A percentile compares a stretch with the other conserved stretches of the same genome.
Conservation (phyloP, 768 basidiomycete species). For the Kwoniella pini region DNA sequence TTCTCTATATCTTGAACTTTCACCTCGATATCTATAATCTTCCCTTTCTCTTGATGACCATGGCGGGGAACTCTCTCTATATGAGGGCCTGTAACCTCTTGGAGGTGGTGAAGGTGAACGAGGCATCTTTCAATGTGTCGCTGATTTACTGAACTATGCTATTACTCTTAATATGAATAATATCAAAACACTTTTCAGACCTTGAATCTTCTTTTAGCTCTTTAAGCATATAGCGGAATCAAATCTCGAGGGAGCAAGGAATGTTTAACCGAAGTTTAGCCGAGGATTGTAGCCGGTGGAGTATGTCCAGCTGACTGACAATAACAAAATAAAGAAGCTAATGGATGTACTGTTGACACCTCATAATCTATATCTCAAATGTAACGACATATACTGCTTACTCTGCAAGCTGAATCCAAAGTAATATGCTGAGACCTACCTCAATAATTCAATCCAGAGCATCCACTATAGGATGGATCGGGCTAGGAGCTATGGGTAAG, state of each 20-base stretch:
- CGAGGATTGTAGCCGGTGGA: conserved; percentile 14
- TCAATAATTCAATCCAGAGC: conserved; percentile 16
- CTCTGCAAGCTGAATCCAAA: conserved; percentile 13
- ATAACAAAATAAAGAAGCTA: no score
- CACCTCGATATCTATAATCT: conserved; percentile 19
- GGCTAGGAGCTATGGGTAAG: conserved; percentile 49
- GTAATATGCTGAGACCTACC: conserved; percentile 29
- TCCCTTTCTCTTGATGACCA: conserved; percentile 7
- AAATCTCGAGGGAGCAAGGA: background rate
- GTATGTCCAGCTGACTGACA: conserved; percentile 27
- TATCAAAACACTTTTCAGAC: no score
- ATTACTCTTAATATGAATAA: no score
- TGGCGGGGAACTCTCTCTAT: conserved; percentile 19
- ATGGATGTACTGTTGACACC: background rate
- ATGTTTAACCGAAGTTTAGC: conserved; percentile 21
- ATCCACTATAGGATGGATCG: conserved; percentile 47
- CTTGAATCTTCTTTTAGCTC: no score
- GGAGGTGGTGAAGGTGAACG: conserved; percentile 27
- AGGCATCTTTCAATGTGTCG: conserved; percentile 15
- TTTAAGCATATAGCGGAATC: conserved; percentile 1
- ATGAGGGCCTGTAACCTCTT: conserved; percentile 11
- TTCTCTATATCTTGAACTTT: conserved; percentile 9
- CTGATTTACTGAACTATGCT: no score
- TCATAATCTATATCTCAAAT: no score
- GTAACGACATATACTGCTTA: no score